phyloP scores from a whole-genome alignment of 305 asterid genomes.

The Fraxinus paxiana region DNA sequence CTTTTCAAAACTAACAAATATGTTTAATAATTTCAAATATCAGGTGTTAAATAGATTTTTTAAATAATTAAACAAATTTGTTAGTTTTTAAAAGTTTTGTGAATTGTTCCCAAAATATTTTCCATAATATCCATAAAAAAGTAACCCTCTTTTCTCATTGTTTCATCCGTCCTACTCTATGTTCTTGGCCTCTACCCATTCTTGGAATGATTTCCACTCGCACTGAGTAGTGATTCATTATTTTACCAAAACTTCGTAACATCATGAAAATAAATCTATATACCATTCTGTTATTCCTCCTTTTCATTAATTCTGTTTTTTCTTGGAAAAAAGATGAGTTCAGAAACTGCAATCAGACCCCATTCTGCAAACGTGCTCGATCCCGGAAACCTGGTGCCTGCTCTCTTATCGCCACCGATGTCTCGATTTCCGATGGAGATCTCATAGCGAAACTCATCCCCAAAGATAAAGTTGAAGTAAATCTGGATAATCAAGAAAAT shows the following conservation, averaged over 20 bases:
- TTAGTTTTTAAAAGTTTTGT: too few species aligned
- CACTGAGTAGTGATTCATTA: conserved; percentile 23
- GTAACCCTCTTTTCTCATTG: background rate
- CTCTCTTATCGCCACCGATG: conserved; percentile 55
- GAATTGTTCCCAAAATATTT: too few species aligned
- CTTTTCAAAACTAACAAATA: too few species aligned
- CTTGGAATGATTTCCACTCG: conserved; percentile 1
- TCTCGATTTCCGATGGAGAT: conserved; percentile 70
- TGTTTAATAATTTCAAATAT: too few species aligned
- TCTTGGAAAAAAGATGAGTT: conserved; percentile 96
- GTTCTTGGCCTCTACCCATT: background rate
- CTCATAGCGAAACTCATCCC: conserved; percentile 64
- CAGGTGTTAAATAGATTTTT: too few species aligned
- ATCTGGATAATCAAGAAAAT: conserved; percentile 17
- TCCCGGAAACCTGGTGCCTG: conserved; percentile 60
- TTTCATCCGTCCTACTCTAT: background rate
- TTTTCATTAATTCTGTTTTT: conserved; percentile 35
- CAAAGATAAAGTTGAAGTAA: conserved; percentile 37
- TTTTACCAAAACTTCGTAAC: conserved; percentile 11
- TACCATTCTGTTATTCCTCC: conserved; percentile 33
- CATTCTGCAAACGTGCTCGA: conserved; percentile 92
- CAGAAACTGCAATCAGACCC: conserved; percentile 84
- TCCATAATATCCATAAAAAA: too few species aligned
- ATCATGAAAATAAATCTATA: conserved; percentile 31
- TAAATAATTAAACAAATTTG: too few species aligned